Base-by-base conservation (phyloP, 2,329 filamentous ascomycete genomes). In the Fusarium sp. region DNA sequence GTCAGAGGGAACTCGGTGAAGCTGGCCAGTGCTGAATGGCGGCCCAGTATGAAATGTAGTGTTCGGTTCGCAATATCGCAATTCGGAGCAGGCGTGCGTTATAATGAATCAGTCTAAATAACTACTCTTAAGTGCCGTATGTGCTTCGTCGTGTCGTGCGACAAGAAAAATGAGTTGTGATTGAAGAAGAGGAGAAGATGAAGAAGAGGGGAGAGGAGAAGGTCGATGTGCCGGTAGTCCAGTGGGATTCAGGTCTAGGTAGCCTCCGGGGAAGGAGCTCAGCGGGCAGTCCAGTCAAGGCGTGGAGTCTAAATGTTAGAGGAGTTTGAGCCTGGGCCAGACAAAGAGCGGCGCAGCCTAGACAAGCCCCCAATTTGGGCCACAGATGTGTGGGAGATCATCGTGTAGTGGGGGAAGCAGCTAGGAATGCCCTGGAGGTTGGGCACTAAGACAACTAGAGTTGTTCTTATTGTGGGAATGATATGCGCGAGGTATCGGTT, bases 1-100 rank as follows among this genome's bases (percentile, higher is more conserved):
- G 68, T 69, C 64, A 71, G 68, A 58, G 52, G 44, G 51, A 40
- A 69, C 60, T 56, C 60, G 68, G 68, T 71, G 68, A 66, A 69
- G 68, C 47, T 66, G 68, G 46, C 30, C 40, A 51, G 55, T 16
- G 54, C 34, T 20, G 20, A 54, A 61, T 61, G 61, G 58, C 46
- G 57, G 55, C 54, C 59, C 45, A 65, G 45, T 54, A 37, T 37
- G 34, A 37, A 37, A 37, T 37, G 34, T 7, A 30, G 45, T 64
- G 22, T 45, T 42, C 24, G 24, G 27, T 65, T 52, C 29, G 62
- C 44, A 60, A 44, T 29, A 64, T 51, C 59, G 64, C 59, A 47
- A 57, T 49, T 53, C 20, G 30, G 30, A 25, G 45, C 20, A 49
- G n/a, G 22, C 18, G 48, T 34, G 30, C 32, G 30, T 25, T 45